Conservation (phyloP, 2,329 filamentous ascomycete species). For the Clonostachys sp. region DNA sequence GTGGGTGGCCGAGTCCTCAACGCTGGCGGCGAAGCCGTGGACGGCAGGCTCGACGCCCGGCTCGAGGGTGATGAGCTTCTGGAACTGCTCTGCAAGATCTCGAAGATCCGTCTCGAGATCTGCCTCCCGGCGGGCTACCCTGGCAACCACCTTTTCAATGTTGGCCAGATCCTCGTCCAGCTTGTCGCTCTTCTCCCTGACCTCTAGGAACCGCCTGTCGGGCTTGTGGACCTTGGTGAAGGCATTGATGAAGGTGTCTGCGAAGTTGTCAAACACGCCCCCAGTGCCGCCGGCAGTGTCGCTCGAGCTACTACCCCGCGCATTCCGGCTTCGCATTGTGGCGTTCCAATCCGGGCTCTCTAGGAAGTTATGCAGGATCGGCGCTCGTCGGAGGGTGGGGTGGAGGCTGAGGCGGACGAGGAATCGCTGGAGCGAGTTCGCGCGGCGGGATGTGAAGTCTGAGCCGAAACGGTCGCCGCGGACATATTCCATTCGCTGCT, state of each 20-base stretch:
- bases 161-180: slow-evolving; percentile 89
- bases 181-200: slow-evolving; percentile 88
- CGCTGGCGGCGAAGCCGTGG: slow-evolving; percentile 79
- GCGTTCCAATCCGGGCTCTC: slow-evolving; percentile 96
- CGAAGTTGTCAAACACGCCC: slow-evolving; percentile 90
- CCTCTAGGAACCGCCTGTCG: slow-evolving; percentile 90
- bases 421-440: slow-evolving; percentile 88
- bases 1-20: slow-evolving; percentile 77
- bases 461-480: slow-evolving; percentile 90
- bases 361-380: slow-evolving; percentile 82
- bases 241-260: slow-evolving; percentile 94
- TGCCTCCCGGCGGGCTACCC: slow-evolving; percentile 80
- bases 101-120: slow-evolving; percentile 86
- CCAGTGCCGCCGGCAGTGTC: slow-evolving; percentile 37
- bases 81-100: slow-evolving; percentile 90
- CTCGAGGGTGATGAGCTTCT: slow-evolving; percentile 85
- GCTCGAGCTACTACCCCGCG: slow-evolving; percentile 36
- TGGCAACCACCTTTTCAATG: slow-evolving; percentile 91
- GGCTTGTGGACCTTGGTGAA: slow-evolving; percentile 96
- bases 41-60: slow-evolving; percentile 79
- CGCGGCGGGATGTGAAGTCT: slow-evolving; percentile 86
- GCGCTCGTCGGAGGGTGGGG: slow-evolving; percentile 78
- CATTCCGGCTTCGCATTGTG: slow-evolving; percentile 77
- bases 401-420: slow-evolving; percentile 82
- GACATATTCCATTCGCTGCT: slow-evolving; percentile 99